Base-by-base conservation (phyloP, 2,329 filamentous ascomycete species). In the Capronia epimyces region DNA sequence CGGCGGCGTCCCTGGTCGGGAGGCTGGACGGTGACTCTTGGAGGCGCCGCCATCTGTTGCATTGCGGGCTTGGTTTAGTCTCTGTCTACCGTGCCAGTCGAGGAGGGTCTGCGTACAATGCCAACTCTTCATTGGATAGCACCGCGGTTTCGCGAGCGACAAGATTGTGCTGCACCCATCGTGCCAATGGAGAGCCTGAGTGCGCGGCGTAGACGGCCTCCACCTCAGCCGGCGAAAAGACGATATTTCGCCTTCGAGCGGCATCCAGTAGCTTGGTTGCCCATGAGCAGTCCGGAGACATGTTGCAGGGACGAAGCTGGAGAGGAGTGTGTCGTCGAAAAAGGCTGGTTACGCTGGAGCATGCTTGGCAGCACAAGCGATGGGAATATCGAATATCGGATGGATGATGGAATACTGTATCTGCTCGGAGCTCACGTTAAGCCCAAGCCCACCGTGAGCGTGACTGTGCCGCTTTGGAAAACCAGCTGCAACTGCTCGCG, bases 261-360 rank as follows among this genome's bases (percentile, higher is more conserved):
- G 46, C 41, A 18, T 42, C 20, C 21, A 37, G 32, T 43, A 46
- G 37, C 15, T 21, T 37, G 8, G 43, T n/a, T 18, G n/a, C 18
- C 44, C 36, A 31, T 21, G 49, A 41, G 25, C 43, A 9, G 24
- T 29, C 25, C 27, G 13, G 15, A 46, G 43, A 34, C 43, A 46
- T 46, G 29, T 24, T 37, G 31, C 12, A 37, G 24, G 15, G 18
- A 32, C 3, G 22, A 32, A 32, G 15, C n/a, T n/a, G n/a, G 22
- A 18, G 9, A 39, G 16, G 8, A 39, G 16, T 13, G n/a, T 32
- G 12, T 32, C 10, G 24, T 27, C n/a, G n/a, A n/a, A n/a, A n/a
- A n/a, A n/a, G n/a, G n/a, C n/a, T n/a, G n/a, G n/a, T n/a, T n/a
- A n/a, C n/a, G n/a, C n/a, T n/a, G n/a, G n/a, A n/a, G n/a, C n/a